Base-by-base conservation (phyloP, 2,329 filamentous ascomycete genomes). In the Chaetomium strumarium region DNA sequence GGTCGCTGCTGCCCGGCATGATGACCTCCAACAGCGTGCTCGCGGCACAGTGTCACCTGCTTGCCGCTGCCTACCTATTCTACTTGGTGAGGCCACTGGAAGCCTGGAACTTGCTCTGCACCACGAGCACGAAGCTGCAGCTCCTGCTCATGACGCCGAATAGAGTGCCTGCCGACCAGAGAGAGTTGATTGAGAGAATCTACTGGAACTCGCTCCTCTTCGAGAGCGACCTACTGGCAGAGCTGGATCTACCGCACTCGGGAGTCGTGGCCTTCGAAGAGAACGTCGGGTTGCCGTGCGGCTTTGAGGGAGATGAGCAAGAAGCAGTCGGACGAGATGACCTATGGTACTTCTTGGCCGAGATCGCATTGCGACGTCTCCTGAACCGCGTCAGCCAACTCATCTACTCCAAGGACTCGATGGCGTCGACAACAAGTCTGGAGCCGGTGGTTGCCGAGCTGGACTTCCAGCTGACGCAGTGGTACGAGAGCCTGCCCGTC, bases 131-230 rank as follows among this genome's bases (percentile, higher is more conserved):
- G 63, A 93, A 92, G 65, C 73, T 92, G 41, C 88, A 93, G 64
- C 75, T 93, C 19, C 75, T 92, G 31, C 76, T 92, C 40, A 88
- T 86, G 70, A 81, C 84, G 2, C 85, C 86, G 12, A 84, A 80
- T 56, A 79, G 86, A 49, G 79, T 92, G 1, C 85, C 86, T 1
- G 72, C 81, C 4, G 81, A 84, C 31, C 84, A 88, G 64, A 79
- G 83, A 61, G 87, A 91, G 65, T 69, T 92, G 30, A 82, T 83
- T 44, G 86, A 90, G 67, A 77, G 88, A 45, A 85, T 92, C 13
- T 93, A 90, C 70, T 93, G 88, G 88, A 92, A 93, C 61, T 78
- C 87, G 2, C 73, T 91, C 2, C 78, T 92, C 46, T 89, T 90
- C 54, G 88, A 92, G 68, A 90, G 83, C 63, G 88, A 92, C 64